Percentiles rank a stretch among this genome's conserved stretches.
Conservation (phyloP, 768 basidiomycete genomes). For the Suillus variegatus region DNA sequence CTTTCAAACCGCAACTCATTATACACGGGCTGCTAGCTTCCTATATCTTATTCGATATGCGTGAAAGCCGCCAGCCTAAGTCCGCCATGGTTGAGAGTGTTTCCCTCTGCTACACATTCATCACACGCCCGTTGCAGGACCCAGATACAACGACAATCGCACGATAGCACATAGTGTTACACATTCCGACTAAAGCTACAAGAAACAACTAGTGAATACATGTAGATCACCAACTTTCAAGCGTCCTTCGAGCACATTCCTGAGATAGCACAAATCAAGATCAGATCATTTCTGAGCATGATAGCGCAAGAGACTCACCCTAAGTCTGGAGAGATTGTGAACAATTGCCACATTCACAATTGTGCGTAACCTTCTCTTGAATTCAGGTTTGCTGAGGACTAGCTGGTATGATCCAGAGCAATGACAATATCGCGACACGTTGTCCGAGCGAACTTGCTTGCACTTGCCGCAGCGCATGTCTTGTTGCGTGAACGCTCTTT, state of each 20-base stretch:
- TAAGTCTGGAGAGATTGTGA: conserved; percentile 67
- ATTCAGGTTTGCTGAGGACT: conserved; percentile 71
- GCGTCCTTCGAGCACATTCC: conserved; percentile 41
- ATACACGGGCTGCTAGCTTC: conserved; percentile 3
- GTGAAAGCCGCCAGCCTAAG: background rate
- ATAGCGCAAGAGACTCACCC: conserved; percentile 43
- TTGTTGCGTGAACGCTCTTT: conserved; percentile 81
- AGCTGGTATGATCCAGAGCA: conserved; percentile 87
- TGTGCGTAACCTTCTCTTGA: conserved; percentile 71
- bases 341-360: conserved; percentile 82
- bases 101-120: background rate
- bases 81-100: background rate
- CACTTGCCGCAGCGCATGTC: conserved; percentile 90
- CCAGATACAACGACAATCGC: background rate
- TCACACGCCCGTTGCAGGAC: background rate
- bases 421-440: conserved; percentile 78
- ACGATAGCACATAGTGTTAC: background rate
- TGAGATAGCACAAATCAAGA: conserved; percentile 13
- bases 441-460: conserved; percentile 88
- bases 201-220: background rate
- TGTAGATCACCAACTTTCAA: conserved; percentile 37
- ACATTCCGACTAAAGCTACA: conserved; percentile 1
- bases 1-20: conserved; percentile 1
- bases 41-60: conserved; percentile 4
- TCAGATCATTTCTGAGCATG: background rate